Evolutionary conservation across 1,139 yeast species (phyloP).

Genomic region (Saccharomycopsis hybrid): DNA sequence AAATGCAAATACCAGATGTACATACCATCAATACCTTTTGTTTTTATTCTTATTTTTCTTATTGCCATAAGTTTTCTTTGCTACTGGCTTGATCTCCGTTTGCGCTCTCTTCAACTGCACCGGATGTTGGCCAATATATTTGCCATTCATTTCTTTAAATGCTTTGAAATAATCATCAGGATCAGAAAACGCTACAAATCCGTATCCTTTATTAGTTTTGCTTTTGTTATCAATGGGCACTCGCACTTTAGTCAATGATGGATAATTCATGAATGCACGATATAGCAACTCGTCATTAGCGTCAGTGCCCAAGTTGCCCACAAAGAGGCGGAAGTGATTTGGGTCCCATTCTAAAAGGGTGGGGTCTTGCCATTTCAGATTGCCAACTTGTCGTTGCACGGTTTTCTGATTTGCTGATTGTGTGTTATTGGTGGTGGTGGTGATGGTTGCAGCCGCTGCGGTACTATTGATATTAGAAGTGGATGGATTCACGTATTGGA

Average conservation of each 20-base stretch:
- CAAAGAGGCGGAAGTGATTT: conserved; percentile 63
- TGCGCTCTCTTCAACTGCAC: conserved; percentile 59
- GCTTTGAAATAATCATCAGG: conserved; percentile 63
- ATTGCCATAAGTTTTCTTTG: conserved; percentile 9
- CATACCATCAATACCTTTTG: no score
- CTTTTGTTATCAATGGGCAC: conserved; percentile 45
- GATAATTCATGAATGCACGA: conserved; percentile 46
- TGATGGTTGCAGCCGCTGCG: neutral
- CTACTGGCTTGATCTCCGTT: conserved; percentile 15
- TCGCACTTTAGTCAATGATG: conserved; percentile 45
- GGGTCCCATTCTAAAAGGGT: conserved; percentile 55
- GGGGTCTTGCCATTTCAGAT: conserved; percentile 44
- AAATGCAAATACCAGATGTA: no score
- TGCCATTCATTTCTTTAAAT: conserved; percentile 70
- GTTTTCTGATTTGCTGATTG: no score
- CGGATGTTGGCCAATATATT: conserved; percentile 70
- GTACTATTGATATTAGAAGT: no score
- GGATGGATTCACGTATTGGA: neutral
- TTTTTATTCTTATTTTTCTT: neutral
- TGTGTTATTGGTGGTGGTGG: no score
- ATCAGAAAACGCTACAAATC: conserved; percentile 59
- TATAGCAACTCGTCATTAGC: conserved; percentile 51
- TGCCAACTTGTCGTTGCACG: conserved; percentile 40
- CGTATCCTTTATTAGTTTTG: conserved; percentile 54
- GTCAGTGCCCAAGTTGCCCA: conserved; percentile 68